Conservation (phyloP, 805 yeast genomes). For the Komagataella pseudopastoris region DNA sequence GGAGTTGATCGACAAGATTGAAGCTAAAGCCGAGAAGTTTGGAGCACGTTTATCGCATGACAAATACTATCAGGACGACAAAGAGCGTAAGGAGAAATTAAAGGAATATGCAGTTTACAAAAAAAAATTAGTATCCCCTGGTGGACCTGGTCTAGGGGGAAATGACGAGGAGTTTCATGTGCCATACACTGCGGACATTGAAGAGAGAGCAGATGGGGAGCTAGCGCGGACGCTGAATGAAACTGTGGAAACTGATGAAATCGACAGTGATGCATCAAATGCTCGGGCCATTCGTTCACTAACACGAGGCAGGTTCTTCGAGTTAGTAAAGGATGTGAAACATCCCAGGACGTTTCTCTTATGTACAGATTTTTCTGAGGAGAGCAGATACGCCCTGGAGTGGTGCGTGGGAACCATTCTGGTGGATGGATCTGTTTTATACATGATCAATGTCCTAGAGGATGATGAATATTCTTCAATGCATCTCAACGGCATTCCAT, state of each 20-base stretch:
- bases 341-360: slow-evolving; percentile 50
- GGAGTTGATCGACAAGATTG: slow-evolving; percentile 15
- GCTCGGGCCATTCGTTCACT: slow-evolving; percentile 57
- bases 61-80: slow-evolving; percentile 33
- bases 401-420: slow-evolving; percentile 82
- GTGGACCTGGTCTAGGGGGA: slow-evolving; percentile 15
- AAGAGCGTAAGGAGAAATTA: slow-evolving; percentile 32
- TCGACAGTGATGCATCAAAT: slow-evolving; percentile 36
- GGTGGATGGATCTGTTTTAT: slow-evolving; percentile 71
- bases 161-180: slow-evolving; percentile 17
- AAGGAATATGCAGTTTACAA: slow-evolving; percentile 47
- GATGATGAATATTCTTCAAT: slow-evolving; percentile 22
- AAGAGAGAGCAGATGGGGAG: slow-evolving; percentile 49
- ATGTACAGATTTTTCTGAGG: slow-evolving; percentile 75
- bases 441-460: slow-evolving; percentile 51
- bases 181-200: slow-evolving; percentile 60
- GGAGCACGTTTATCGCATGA: slow-evolving; percentile 33
- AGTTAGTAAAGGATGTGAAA: slow-evolving; percentile 16
- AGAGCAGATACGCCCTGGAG: slow-evolving; percentile 70
- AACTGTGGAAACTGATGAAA: slow-evolving; percentile 37
- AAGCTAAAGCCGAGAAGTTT: slow-evolving; percentile 17
- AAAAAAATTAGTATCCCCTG: slow-evolving; percentile 45
- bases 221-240: slow-evolving; percentile 41
- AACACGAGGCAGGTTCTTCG: slow-evolving; percentile 55
- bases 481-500: slow-evolving; percentile 21